These are phyloP conservation scores for Pseudomicrostroma phylloplanum DNA, from an alignment of 1,284 basidiomycete species.

Conservation along the genomic window DNA sequence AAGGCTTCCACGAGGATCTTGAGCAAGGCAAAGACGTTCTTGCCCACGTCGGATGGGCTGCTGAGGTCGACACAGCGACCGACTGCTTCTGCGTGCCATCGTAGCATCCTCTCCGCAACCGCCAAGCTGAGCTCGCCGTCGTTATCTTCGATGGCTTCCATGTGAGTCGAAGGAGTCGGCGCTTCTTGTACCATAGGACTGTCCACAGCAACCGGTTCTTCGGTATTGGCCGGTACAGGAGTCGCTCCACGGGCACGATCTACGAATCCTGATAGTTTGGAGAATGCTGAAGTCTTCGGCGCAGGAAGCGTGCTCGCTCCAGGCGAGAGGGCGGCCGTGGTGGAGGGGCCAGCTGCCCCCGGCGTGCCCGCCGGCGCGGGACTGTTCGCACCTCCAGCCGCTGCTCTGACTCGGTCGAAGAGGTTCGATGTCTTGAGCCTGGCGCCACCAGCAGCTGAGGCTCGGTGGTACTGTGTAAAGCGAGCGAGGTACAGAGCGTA, in stretches of 20 bases:
- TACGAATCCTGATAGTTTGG: slow-evolving; percentile 41
- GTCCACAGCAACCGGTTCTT: background rate
- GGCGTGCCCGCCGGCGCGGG: background rate
- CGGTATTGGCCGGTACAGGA: background rate
- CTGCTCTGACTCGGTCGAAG: slow-evolving; percentile 16
- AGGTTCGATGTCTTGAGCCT: slow-evolving; percentile 29
- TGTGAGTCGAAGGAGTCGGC: background rate
- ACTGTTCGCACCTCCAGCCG: slow-evolving; percentile 10
- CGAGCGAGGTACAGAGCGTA: slow-evolving; percentile 68
- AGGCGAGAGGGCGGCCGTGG: slow-evolving; percentile 9
- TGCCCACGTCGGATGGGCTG: slow-evolving; percentile 56
- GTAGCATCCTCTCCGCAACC: slow-evolving; percentile 42
- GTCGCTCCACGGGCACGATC: slow-evolving; percentile 32
- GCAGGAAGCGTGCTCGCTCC: slow-evolving; percentile 7
- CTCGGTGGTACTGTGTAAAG: slow-evolving; percentile 75
- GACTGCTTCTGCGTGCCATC: slow-evolving; percentile 50
- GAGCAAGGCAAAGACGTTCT: slow-evolving; percentile 78
- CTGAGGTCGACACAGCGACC: slow-evolving; percentile 48
- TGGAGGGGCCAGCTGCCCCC: slow-evolving; percentile 16
- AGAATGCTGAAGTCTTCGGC: slow-evolving; percentile 27
- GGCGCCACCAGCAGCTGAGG: slow-evolving; percentile 64
- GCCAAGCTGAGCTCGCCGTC: slow-evolving; percentile 41
- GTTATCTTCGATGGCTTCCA: slow-evolving; percentile 22
- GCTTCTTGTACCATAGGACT: background rate
- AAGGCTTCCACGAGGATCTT: slow-evolving; percentile 84